A percentile compares a stretch with the other conserved stretches of the same genome.
Evolutionary conservation across 345 rosid genomes (phyloP).

Genomic region (Heritiera fomes): DNA sequence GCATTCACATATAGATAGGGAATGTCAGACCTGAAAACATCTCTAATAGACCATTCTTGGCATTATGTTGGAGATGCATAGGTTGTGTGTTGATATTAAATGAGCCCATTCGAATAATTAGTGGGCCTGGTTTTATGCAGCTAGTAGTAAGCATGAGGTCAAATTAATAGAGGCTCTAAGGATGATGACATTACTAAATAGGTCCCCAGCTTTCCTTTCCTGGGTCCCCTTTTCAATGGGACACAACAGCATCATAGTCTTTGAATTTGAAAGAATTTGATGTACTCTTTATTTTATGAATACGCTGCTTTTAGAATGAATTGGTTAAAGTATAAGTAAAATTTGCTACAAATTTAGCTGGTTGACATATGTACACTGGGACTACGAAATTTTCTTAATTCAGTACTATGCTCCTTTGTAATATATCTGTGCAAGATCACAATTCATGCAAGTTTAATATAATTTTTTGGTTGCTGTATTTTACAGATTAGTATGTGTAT

Average conservation of each 20-base stretch:
- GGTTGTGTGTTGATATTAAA: not conserved
- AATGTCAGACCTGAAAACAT: constrained; percentile 1
- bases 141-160: not conserved
- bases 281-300: not conserved
- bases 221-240: not conserved
- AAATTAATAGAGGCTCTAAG: not conserved
- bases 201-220: not conserved
- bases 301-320: not conserved
- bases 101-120: constrained; percentile 7
- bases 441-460: not conserved
- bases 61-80: not conserved
- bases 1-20: not conserved
- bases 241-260: not conserved
- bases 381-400: not conserved
- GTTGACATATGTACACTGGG: not conserved
- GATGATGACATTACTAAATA: not conserved
- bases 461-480: constrained; percentile 14
- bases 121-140: too few species aligned
- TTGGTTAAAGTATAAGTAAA: not conserved
- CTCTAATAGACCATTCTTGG: not conserved
- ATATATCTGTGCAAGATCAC: not conserved
- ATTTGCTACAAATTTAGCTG: not conserved
- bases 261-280: not conserved
- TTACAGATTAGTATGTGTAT: not conserved
- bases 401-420: not conserved